Base-by-base conservation (phyloP, 83 land plant genomes). In the Picea abies region DNA sequence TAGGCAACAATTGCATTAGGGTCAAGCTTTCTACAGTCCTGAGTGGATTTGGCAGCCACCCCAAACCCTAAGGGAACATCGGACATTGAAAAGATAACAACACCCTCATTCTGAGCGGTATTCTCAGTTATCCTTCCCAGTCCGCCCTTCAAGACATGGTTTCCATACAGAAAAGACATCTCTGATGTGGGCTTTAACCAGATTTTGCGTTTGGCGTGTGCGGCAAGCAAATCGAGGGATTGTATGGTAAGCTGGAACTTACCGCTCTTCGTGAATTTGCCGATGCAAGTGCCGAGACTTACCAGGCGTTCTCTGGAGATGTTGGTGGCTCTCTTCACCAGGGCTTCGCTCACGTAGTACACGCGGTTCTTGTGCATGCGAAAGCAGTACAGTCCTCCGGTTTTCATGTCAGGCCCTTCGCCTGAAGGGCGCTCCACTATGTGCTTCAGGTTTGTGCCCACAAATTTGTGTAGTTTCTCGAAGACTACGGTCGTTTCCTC, bases 391-490 rank as follows among this genome's bases (percentile, higher is more conserved):
- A 69, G 19, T 47, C 10, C 49, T 75, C 93, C 91, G 8, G 87
- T 82, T 9, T 68, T 78, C 47, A 68, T 49, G 44, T 87, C 91
- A 61, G 90, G 92, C 23, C 96, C 94, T 66, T 95, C 97, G 77
- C 80, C 84, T 19, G 96, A 87, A 11, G 92, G 93, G 44, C 91
- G 88, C 65, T 96, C 97, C 49, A 95, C 84, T 58, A 94, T 85
- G 91, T 91, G 93, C 87, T 89, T 88, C 65, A 96, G 92, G 79
- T 96, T 94, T 83, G 83, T 82, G 32, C 98, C 97, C 29, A 90
- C 89, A 83, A 94, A 96, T 70, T 96, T 96, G 92, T 89, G 89
- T 2, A 96, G 90, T 91, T 96, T 96, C 86, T 92, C 93, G 86
- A 96, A 91, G 35, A 96, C 98, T 7, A 82, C 87, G 1, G 96